Percentiles rank a stretch among this genome's conserved stretches.
These are phyloP conservation scores for Neofusicoccum ribis DNA, from an alignment of 2,329 filamentous ascomycete genomes.

Conservation along the genomic window DNA sequence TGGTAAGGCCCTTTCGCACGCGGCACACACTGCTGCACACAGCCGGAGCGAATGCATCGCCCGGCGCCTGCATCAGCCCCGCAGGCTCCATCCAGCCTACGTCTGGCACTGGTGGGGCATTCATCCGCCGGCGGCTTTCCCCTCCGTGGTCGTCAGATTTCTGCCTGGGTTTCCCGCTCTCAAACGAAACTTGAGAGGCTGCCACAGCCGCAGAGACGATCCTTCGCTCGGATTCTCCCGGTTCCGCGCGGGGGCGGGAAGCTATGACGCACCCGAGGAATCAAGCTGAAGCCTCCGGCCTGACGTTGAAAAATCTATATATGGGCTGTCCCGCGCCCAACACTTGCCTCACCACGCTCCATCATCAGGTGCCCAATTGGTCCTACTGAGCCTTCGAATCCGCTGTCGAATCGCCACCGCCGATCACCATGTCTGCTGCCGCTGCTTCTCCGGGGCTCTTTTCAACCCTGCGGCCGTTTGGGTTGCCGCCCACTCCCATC, in stretches of 20 bases:
- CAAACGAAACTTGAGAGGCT: too few species aligned
- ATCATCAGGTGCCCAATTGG: too few species aligned
- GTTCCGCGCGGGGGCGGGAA: neutral
- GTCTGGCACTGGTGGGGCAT: neutral
- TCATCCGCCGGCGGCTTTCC: neutral
- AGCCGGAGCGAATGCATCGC: neutral
- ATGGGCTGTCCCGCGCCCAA: too few species aligned
- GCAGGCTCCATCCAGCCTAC: neutral
- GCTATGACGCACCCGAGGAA: neutral
- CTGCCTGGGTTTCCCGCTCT: neutral
- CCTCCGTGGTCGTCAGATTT: neutral
- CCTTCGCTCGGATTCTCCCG: too few species aligned
- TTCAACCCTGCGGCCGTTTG: conserved; percentile 10
- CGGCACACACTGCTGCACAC: neutral
- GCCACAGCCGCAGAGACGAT: too few species aligned
- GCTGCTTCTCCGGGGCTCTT: neutral
- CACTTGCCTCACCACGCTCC: too few species aligned
- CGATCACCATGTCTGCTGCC: neutral
- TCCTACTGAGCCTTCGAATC: too few species aligned
- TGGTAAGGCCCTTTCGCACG: neutral
- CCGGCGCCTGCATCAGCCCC: neutral
- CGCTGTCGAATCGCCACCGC: too few species aligned
- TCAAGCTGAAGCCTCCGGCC: neutral
- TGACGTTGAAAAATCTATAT: too few species aligned
- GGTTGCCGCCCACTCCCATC: conserved; percentile 9